These are phyloP conservation scores for Citrus trifoliata DNA, from an alignment of 345 rosid species.

Conservation along the genomic window DNA sequence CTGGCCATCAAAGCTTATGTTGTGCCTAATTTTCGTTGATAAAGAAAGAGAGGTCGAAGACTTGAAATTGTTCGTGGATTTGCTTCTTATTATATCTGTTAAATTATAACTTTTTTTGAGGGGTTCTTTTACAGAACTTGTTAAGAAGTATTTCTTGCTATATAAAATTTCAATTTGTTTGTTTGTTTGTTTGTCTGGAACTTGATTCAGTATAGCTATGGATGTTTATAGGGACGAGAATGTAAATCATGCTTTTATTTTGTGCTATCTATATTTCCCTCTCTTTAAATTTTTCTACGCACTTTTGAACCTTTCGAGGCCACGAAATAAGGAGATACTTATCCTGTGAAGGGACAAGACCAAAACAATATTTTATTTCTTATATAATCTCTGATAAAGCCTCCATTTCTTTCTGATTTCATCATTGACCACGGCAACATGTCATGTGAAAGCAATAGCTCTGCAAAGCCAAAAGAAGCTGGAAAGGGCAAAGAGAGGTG, in stretches of 20 bases:
- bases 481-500: background rate
- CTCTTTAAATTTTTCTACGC: too few species aligned
- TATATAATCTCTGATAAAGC: background rate
- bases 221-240: background rate
- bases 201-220: background rate
- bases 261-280: background rate
- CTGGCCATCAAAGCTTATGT: background rate
- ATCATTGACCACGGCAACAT: background rate
- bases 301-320: constrained; percentile 5
- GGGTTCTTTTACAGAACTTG: background rate
- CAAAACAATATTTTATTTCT: too few species aligned
- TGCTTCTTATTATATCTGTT: background rate
- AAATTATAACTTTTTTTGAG: background rate
- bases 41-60: background rate
- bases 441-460: background rate
- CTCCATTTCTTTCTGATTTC: background rate
- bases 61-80: background rate
- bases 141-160: background rate
- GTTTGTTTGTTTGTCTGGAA: background rate
- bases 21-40: background rate
- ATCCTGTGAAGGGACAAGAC: too few species aligned
- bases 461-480: background rate
- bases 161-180: background rate
- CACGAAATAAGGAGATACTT: background rate
- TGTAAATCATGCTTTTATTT: too few species aligned